Conservation (phyloP, 2,329 filamentous ascomycete genomes). For the Scytalidium lignicola region DNA sequence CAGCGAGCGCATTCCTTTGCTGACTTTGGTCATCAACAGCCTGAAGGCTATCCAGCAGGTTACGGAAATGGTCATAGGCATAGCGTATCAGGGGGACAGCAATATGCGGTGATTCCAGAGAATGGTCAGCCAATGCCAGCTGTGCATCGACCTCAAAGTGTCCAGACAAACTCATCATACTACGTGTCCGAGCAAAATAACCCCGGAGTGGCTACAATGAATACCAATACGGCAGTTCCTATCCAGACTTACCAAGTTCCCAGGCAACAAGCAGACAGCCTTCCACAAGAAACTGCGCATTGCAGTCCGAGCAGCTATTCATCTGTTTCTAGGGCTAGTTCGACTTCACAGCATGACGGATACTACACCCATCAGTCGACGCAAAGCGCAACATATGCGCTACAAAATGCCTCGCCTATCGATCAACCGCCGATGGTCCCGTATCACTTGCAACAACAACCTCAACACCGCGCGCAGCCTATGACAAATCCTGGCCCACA, state of each 20-base stretch:
- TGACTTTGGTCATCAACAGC: constrained; percentile 46
- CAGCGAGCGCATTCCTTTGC: constrained; percentile 51
- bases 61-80: constrained; percentile 41
- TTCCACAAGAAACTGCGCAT: constrained; percentile 44
- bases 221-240: constrained; percentile 41
- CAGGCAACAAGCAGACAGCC: constrained; percentile 33
- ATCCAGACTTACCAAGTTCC: constrained; percentile 40
- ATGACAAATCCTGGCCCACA: constrained; percentile 28
- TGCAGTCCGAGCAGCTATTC: constrained; percentile 57
- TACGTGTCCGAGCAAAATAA: constrained; percentile 59
- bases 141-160: constrained; percentile 23
- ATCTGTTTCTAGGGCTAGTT: constrained; percentile 47
- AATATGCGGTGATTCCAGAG: constrained; percentile 37
- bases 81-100: constrained; percentile 38
- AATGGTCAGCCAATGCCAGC: constrained; percentile 37
- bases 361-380: constrained; percentile 53
- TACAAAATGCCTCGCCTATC: constrained; percentile 43
- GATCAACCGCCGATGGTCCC: constrained; percentile 31
- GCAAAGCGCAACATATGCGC: constrained; percentile 42
- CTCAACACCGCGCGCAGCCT: constrained; percentile 10
- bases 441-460: constrained; percentile 4
- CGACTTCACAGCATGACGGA: constrained; percentile 43
- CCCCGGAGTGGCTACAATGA: constrained; percentile 57
- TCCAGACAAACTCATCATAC: constrained; percentile 25
- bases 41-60: constrained; percentile 28